Base-by-base conservation (phyloP, 129 eudicot species). In the Centaurea solstitialis region DNA sequence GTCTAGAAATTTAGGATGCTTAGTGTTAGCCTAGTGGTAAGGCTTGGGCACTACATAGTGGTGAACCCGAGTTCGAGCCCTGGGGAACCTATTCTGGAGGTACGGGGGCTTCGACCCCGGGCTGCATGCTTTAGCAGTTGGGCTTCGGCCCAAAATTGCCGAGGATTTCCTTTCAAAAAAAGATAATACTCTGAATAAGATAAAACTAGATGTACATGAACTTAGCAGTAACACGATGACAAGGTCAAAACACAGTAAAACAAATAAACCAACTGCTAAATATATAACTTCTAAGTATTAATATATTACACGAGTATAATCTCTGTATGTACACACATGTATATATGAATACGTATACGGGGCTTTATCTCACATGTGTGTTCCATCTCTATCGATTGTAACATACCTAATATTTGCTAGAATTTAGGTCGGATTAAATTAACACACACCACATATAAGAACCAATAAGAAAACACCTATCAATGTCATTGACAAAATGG, bases 281-380 rank as follows among this genome's bases (percentile, higher is more conserved):
- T 26, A 26, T 26, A 26, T 15, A 50, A 50, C 20, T 50, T 50
- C 2, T 15, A 15, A 15, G 18, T 50, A 18, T 15, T 50, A 15
- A 18, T 50, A 50, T 50, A 1, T 15, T 15, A 50, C 62, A 50
- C 21, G 1, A 41, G 12, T 40, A 7, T 40, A 6, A 1, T 40
- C 10, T 40, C 0, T 40, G 45, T 7, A 40, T 40, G 9, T 40
- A 40, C 8, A 40, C 8, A 8, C 15, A 50, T n/a, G 6, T 17
- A 50, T 50, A 53, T 53, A 57, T 57, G 65, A 5, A 57, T 17
- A 57, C 9, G 65, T 0, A 57, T 17, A 57, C 9, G 8, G 22
- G 13, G 62, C 15, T 45, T 73, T 21, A 43, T 73, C 76, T 20
- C 10, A 73, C 76, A 41, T 73, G 24, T 72, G 62, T 72, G 33